Conservation (phyloP, 2,329 filamentous ascomycete species). For the Botrytis galanthina region DNA sequence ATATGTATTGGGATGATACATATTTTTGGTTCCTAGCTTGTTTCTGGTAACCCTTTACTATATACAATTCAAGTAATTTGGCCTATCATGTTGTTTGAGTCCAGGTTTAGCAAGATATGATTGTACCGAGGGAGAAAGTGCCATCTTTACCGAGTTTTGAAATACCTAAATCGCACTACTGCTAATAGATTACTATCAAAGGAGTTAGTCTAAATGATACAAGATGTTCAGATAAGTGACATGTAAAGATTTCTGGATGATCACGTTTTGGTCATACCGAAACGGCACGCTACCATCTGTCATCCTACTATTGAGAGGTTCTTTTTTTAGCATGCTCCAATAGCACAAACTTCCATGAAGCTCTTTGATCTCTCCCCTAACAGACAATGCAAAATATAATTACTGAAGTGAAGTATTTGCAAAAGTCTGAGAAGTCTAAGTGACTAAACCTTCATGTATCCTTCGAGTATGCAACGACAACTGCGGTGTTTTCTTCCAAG, state of each 20-base stretch:
- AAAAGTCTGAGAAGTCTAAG: neutral
- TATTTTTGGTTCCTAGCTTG: neutral
- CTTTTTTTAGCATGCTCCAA: neutral
- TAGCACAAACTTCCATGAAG: neutral
- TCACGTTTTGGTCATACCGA: neutral
- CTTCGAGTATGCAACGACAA: neutral
- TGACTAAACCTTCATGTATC: neutral
- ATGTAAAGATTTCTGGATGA: neutral
- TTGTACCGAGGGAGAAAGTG: neutral
- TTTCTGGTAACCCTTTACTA: neutral
- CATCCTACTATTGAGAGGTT: no score
- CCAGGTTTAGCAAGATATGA: neutral
- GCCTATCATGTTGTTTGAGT: neutral
- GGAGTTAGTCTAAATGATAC: neutral
- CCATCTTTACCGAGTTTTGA: neutral
- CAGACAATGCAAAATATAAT: neutral
- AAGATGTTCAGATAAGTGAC: neutral
- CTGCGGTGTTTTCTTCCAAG: accelerated
- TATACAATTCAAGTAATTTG: neutral
- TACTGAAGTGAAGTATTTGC: neutral
- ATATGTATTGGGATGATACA: neutral
- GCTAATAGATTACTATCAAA: no score
- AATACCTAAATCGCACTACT: neutral
- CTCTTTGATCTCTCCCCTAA: accelerated
- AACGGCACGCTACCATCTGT: neutral